Conservation (phyloP, 129 eudicot species). For the Pseudognaphalium luteoalbum region DNA sequence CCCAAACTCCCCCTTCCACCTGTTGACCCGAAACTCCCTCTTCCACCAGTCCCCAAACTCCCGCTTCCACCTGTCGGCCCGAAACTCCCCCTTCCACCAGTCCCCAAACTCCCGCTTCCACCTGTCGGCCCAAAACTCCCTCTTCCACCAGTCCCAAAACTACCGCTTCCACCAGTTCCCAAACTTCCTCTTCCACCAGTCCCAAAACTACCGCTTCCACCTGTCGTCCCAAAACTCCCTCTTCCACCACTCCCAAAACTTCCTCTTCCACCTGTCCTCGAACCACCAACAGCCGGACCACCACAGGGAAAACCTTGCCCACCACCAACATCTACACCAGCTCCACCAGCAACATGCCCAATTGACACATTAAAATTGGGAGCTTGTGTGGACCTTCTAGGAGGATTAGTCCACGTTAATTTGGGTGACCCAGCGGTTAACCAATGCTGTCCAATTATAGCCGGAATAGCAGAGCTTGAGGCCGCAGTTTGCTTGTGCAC, state of each 20-base stretch:
- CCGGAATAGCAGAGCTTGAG: conserved; percentile 70
- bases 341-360: conserved; percentile 45
- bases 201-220: neutral
- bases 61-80: neutral
- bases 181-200: neutral
- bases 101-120: neutral
- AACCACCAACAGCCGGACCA: conserved; percentile 20
- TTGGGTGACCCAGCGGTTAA: conserved; percentile 70
- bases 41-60: neutral
- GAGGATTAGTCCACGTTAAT: conserved; percentile 67
- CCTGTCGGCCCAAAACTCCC: neutral
- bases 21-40: neutral
- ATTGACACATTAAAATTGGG: conserved; percentile 71
- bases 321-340: conserved; percentile 27
- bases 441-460: conserved; percentile 67
- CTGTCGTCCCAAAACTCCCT: too few relatives aligned
- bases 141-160: conserved; percentile 7
- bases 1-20: neutral
- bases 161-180: neutral
- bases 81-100: neutral
- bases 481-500: conserved; percentile 93
- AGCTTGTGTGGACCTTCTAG: conserved; percentile 87
- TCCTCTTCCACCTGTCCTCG: conserved; percentile 15
- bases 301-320: conserved; percentile 44
- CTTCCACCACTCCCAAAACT: conserved; percentile 21